Evolutionary conservation across 371 early-diverging fungal species (phyloP).

Genomic region (Mycotypha africana): DNA sequence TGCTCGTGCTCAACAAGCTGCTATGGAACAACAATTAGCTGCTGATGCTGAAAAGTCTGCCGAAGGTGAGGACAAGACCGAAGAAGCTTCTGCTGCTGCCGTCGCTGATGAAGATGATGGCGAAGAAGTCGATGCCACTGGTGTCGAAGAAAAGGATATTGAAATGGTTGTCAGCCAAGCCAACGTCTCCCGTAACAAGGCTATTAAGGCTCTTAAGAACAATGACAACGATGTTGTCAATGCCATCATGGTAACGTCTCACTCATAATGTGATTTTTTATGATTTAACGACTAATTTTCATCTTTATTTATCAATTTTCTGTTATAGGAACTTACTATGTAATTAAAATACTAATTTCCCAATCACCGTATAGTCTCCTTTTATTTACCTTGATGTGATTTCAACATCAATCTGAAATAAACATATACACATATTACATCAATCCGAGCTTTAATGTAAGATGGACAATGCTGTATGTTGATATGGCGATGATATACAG

Average conservation of each 20-base stretch:
- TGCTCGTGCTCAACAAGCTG: conserved; percentile 67
- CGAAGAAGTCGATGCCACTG: conserved; percentile 61
- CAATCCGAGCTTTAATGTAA: no score
- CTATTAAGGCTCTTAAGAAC: conserved; percentile 85
- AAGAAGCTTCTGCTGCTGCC: conserved; percentile 33
- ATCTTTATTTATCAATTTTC: background rate
- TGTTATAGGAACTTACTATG: background rate
- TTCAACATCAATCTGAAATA: no score
- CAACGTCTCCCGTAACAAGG: conserved; percentile 81
- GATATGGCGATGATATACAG: no score
- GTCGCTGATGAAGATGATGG: conserved; percentile 57
- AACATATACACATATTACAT: no score
- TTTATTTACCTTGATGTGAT: no score
- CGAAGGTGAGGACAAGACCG: conserved; percentile 45
- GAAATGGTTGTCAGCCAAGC: conserved; percentile 92
- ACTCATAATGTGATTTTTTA: background rate
- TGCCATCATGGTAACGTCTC: conserved; percentile 81
- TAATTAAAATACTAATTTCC: conserved; percentile 1
- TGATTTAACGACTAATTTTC: background rate
- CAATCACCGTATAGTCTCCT: no score
- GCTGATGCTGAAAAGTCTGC: conserved; percentile 41
- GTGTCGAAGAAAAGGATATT: conserved; percentile 89
- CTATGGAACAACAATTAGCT: conserved; percentile 54
- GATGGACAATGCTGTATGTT: no score
- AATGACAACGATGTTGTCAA: conserved; percentile 93